Evolutionary conservation across 148 eudicot genomes (phyloP).

Genomic region (Fagopyrum tataricum): DNA sequence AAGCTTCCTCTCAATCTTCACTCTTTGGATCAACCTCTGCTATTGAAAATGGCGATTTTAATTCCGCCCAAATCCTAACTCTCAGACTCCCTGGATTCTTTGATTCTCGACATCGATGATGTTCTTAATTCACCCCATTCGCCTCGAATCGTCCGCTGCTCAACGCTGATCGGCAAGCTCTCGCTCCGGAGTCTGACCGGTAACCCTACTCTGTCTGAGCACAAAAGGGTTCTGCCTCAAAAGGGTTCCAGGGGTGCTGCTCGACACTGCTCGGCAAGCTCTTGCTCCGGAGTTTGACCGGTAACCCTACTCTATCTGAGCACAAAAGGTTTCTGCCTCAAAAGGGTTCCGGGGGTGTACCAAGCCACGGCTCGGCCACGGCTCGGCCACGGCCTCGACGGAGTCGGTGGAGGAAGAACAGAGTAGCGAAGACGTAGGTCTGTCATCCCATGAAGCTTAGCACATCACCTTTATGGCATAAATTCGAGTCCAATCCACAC

Average conservation of each 20-base stretch:
- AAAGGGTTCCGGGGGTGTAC: no score
- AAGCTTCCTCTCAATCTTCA: constrained; percentile 77
- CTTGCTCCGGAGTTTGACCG: constrained; percentile 58
- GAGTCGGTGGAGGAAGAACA: no score
- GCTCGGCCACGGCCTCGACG: no score
- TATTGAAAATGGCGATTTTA: constrained; percentile 48
- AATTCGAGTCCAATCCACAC: no score
- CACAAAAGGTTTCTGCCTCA: no score
- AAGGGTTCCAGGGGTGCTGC: no score
- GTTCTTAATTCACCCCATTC: constrained; percentile 67
- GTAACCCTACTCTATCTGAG: constrained; percentile 20
- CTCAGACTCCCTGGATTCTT: constrained; percentile 90
- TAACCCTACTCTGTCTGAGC: constrained; percentile 10
- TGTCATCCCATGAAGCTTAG: no score
- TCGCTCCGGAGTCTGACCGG: constrained; percentile 62
- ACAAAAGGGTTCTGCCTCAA: no score
- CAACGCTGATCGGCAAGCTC: constrained; percentile 49
- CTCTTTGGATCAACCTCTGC: constrained; percentile 71
- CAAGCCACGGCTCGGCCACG: constrained; percentile 61
- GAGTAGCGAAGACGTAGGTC: no score
- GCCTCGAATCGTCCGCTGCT: constrained; percentile 51
- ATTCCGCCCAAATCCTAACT: constrained; percentile 48
- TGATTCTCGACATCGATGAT: constrained; percentile 64
- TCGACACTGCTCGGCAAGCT: constrained; percentile 52
- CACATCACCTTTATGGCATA: no score